A percentile compares a stretch with the other conserved stretches of the same genome.
Evolutionary conservation across 2,329 filamentous ascomycete species (phyloP).

Genomic region (Cytospora mali): DNA sequence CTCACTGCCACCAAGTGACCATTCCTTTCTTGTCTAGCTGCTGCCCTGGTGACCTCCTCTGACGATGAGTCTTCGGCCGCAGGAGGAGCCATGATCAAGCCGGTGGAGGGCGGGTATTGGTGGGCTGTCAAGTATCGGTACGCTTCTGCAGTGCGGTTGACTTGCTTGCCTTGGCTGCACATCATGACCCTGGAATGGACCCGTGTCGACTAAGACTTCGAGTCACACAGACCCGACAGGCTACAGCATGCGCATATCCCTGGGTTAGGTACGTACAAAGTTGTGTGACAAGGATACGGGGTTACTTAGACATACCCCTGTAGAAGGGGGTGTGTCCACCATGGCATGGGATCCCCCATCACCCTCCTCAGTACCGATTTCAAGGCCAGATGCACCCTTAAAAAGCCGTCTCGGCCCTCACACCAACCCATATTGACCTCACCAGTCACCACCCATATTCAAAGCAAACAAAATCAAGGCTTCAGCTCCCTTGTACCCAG

Average conservation of each 20-base stretch:
- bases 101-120: neutral
- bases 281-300: constrained; percentile 8
- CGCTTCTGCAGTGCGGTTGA: neutral
- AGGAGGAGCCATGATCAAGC: constrained; percentile 9
- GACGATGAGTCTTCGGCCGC: constrained; percentile 23
- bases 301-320: constrained; percentile 12
- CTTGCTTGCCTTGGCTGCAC: constrained; percentile 7
- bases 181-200: neutral
- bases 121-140: neutral
- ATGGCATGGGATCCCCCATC: constrained; percentile 27
- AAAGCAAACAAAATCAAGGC: constrained; percentile 5
- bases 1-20: constrained; percentile 17
- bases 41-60: constrained; percentile 12
- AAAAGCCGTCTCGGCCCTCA: constrained; percentile 21
- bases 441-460: constrained; percentile 28
- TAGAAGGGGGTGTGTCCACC: constrained; percentile 11
- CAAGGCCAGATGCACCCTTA: constrained; percentile 15
- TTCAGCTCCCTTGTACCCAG: constrained; percentile 16
- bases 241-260: neutral
- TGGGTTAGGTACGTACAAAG: constrained; percentile 7
- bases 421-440: constrained; percentile 22
- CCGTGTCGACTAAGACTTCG: neutral
- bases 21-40: constrained; percentile 19
- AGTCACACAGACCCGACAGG: neutral
- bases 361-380: constrained; percentile 17